Evolutionary conservation across 1,139 yeast genomes (phyloP).

Genomic region (Zygoascus meyerae): DNA sequence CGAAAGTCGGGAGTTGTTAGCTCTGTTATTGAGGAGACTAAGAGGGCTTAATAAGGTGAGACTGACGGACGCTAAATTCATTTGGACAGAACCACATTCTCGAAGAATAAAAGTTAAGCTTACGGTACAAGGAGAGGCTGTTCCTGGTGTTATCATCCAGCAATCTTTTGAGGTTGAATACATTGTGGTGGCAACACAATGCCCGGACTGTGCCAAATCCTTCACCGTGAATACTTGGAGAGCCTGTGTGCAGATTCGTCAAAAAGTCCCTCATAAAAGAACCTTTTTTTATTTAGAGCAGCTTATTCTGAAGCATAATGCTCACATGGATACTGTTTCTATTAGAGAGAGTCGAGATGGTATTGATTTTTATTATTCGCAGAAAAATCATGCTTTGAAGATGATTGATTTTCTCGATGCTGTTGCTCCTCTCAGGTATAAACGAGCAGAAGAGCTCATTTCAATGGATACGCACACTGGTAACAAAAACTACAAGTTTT

Average conservation of each 20-base stretch:
- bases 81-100: constrained; percentile 99
- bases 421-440: constrained; percentile 81
- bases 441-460: constrained; percentile 86
- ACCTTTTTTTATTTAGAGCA: constrained; percentile 94
- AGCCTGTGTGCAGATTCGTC: constrained; percentile 95
- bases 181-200: constrained; percentile 92
- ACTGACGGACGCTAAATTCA: constrained; percentile 86
- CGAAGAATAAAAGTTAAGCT: constrained; percentile 85
- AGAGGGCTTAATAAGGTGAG: constrained; percentile 87
- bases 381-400: constrained; percentile 84
- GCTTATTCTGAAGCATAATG: constrained; percentile 85
- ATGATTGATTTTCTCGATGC: constrained; percentile 86
- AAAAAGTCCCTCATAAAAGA: constrained; percentile 93
- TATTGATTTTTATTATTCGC: constrained; percentile 84
- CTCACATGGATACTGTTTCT: constrained; percentile 90
- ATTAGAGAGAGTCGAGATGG: constrained; percentile 94
- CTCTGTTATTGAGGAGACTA: constrained; percentile 80
- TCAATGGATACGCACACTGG: constrained; percentile 93
- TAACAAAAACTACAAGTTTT: constrained; percentile 77
- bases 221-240: constrained; percentile 97
- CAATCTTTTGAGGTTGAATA: constrained; percentile 95
- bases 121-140: constrained; percentile 96
- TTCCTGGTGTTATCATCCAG: constrained; percentile 72
- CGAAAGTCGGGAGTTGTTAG: constrained; percentile 88
- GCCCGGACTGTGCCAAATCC: constrained; percentile 97